Percentiles rank a stretch among this genome's conserved stretches.
These are phyloP conservation scores for Isatis lusitanica DNA, from an alignment of 441 rosid species.

Conservation along the genomic window DNA sequence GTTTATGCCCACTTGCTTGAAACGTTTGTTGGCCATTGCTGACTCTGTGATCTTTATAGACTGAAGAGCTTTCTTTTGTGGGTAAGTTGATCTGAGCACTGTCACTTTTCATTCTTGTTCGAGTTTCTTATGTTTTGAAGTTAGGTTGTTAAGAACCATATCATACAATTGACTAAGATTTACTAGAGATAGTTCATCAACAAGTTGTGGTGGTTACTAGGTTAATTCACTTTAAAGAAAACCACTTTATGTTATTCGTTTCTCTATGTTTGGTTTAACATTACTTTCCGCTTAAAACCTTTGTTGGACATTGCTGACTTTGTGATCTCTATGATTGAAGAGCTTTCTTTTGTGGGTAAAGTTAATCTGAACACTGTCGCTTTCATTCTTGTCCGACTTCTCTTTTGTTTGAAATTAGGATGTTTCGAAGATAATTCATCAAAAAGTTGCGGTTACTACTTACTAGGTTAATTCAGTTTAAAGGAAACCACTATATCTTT, in stretches of 20 bases:
- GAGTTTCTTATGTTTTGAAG: background rate
- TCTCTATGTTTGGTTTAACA: no score
- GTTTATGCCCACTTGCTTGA: background rate
- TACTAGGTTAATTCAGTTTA: no score
- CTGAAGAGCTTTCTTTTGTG: background rate
- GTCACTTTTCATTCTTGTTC: background rate
- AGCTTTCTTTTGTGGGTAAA: background rate
- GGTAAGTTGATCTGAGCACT: background rate
- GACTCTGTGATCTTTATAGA: background rate
- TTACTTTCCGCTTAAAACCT: background rate
- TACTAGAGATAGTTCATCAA: background rate
- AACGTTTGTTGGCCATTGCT: background rate
- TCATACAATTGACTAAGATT: background rate
- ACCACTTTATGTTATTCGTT: background rate
- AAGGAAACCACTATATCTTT: no score
- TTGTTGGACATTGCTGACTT: slow-evolving; percentile 7
- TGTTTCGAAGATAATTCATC: background rate
- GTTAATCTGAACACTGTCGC: background rate
- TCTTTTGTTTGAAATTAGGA: background rate
- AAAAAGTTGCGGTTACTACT: background rate
- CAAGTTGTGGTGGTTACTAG: background rate
- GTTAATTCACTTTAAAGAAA: background rate
- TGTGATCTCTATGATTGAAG: background rate
- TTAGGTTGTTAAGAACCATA: background rate
- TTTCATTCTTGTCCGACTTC: background rate